Evolutionary conservation across 257 asterid genomes (phyloP), one percentile per base, ranked within the genome.

Genomic region (Nyctanthes arbortristis): DNA sequence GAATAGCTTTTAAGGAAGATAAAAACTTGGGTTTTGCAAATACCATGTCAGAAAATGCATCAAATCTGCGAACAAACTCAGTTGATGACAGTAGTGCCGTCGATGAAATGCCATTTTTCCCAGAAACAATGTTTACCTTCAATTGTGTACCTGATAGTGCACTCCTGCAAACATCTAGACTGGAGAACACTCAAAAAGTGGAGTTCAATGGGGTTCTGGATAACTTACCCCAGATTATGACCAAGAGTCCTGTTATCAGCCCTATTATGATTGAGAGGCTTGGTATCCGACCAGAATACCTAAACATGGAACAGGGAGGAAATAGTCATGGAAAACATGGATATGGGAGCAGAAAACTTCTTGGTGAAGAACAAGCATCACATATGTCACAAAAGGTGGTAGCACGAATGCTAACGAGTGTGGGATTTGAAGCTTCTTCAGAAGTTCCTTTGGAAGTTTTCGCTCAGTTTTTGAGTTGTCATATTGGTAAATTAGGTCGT

Each of bases 221-320:
- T 82, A 84, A 79, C 79, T 84, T 93, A 74, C 97, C 97, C 58
- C 92, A 83, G 75, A 65, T 77, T 45, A 82, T 82, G 80, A 77
- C 87, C 61, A 93, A 86, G 82, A 91, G 88, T 68, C 83, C 91
- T 7, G 76, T 71, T 63, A 82, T 82, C 67, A 87, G 80, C 85
- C 91, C 97, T 70, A 91, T 93, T 67, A 89, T 93, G 97, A 93
- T 93, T 63, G 98, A 93, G 91, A 83, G 98, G 83, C 96, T 93
- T 64, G 98, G 96, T 69, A 90, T 93, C 78, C 85, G 86, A 73
- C 87, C 97, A 37, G 97, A 90, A 73, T 90, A 85, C 77, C 96
- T 88, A 54, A 91, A 79, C 84, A 87, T 87, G 89, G 96, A 91
- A 79, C 89, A 86, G 61, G 86, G 68, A 24, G 76, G 94, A 70